phyloP scores from a whole-genome alignment of 805 yeast genomes.

The Blastobotrys terrestris region DNA sequence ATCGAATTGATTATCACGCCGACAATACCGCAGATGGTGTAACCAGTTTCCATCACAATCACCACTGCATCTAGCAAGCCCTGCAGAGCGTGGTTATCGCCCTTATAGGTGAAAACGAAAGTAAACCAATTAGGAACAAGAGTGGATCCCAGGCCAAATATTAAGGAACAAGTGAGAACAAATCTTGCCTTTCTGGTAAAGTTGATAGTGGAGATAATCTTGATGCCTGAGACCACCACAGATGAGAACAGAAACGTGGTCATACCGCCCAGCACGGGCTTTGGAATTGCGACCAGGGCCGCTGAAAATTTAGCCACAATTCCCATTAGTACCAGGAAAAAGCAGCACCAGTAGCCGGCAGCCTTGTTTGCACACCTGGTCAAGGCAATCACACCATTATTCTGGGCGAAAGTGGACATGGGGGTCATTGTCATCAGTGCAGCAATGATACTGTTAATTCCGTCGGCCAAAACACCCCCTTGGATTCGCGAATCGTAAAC shows the following conservation, averaged over 20 bases:
- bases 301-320: constrained; percentile 82
- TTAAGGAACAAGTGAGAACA: constrained; percentile 56
- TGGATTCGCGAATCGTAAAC: constrained; percentile 79
- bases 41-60: constrained; percentile 67
- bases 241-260: constrained; percentile 68
- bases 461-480: constrained; percentile 90
- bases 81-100: constrained; percentile 47
- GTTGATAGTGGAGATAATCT: constrained; percentile 47
- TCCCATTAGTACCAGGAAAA: constrained; percentile 82
- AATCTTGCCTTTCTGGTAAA: constrained; percentile 72
- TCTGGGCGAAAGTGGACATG: constrained; percentile 87
- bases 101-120: constrained; percentile 57
- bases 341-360: constrained; percentile 75
- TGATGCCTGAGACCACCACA: constrained; percentile 69
- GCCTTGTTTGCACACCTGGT: constrained; percentile 86
- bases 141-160: constrained; percentile 63
- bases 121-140: constrained; percentile 62
- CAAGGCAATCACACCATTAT: constrained; percentile 88
- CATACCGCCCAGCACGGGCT: constrained; percentile 83
- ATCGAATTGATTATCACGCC: constrained; percentile 55
- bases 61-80: constrained; percentile 67
- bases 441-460: constrained; percentile 69
- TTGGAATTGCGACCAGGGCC: constrained; percentile 79
- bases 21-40: constrained; percentile 61
- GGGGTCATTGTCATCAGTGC: constrained; percentile 84